Percentiles rank a stretch among this genome's conserved stretches.
phyloP scores from a whole-genome alignment of 2,329 filamentous ascomycete species.

The Microascus cirrosus region DNA sequence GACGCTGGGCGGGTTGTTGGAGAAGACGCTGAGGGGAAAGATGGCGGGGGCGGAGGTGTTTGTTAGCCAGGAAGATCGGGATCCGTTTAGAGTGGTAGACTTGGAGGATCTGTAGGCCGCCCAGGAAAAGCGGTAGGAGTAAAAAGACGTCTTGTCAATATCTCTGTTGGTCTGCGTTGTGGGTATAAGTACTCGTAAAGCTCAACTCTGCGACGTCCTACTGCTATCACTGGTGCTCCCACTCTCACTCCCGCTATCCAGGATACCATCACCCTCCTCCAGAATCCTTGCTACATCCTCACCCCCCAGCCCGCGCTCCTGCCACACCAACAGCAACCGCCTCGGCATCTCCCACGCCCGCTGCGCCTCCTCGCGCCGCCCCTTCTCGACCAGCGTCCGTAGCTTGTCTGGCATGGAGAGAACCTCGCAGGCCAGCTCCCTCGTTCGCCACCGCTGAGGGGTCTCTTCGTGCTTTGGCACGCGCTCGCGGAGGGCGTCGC shows the following conservation, averaged over 20 bases:
- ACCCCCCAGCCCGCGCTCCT: slow-evolving; percentile 41
- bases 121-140: background rate
- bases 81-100: slow-evolving; percentile 75
- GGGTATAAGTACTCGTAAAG: background rate
- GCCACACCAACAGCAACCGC: slow-evolving; percentile 40
- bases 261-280: slow-evolving; percentile 40
- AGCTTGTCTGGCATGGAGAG: slow-evolving; percentile 50
- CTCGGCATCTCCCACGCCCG: slow-evolving; percentile 44
- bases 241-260: slow-evolving; percentile 13
- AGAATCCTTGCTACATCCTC: slow-evolving; percentile 41
- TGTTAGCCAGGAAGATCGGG: slow-evolving; percentile 69
- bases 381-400: slow-evolving; percentile 44
- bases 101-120: slow-evolving; percentile 22
- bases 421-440: slow-evolving; percentile 50
- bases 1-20: slow-evolving; percentile 57
- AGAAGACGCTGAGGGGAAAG: slow-evolving; percentile 39
- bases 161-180: background rate
- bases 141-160: background rate
- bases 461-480: slow-evolving; percentile 28
- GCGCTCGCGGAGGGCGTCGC: slow-evolving; percentile 34
- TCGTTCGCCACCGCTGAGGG: slow-evolving; percentile 23
- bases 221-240: background rate
- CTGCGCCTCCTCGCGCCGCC: slow-evolving; percentile 49
- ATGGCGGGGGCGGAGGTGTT: slow-evolving; percentile 46
- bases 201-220: background rate